Evolutionary conservation across 2,329 filamentous ascomycete genomes (phyloP), one percentile per base, ranked within the genome.

Genomic region (Ophiostoma fasciatum): DNA sequence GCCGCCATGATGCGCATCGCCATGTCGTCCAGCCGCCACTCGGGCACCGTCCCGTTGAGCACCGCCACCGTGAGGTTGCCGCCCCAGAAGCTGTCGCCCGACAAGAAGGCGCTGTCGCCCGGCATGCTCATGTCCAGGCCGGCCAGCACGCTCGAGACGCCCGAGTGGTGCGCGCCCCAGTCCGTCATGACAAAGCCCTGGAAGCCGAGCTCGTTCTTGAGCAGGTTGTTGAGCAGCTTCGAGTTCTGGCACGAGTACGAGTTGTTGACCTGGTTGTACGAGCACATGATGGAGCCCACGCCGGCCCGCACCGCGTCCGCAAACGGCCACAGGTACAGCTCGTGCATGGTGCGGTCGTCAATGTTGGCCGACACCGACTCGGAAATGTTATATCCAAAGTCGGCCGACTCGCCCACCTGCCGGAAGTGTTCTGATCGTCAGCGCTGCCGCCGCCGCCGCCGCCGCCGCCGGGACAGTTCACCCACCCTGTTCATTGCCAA

Each of bases 1-100:
- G 39, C 36, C 1, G 39, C 39, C n/a, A 41, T 27, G 18, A 41
- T 32, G 43, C 84, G 74, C 9, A 76, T 78, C 1, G 71, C 79
- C 74, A 88, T 88, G 53, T 93, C 83, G 37, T 81, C 76, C 2
- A 92, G 50, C 19, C 83, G 68, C 50, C 67, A 74, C 45, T 78
- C 71, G 1, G 71, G 70, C 8, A 92, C 61, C 0, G 78, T 82
- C 4, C 82, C 81, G 47, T 90, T 90, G 21, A 71, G 59, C n/a
- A 92, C 73, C 0, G 80, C 80, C 39, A 78, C 79, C 39, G 92
- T 56, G 50, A 85, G 87, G 1, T 42, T 42, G 7, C 56, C 47
- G 0, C 81, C 82, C 56, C 63, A 70, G 2, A 73, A 63, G 0
- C 63, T 64, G 4, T 50, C 74, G 28, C 74, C 63, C 5, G 76